Evolutionary conservation across 2,329 filamentous ascomycete genomes (phyloP), one percentile per base, ranked within the genome.

Genomic region (Knufia petricola): DNA sequence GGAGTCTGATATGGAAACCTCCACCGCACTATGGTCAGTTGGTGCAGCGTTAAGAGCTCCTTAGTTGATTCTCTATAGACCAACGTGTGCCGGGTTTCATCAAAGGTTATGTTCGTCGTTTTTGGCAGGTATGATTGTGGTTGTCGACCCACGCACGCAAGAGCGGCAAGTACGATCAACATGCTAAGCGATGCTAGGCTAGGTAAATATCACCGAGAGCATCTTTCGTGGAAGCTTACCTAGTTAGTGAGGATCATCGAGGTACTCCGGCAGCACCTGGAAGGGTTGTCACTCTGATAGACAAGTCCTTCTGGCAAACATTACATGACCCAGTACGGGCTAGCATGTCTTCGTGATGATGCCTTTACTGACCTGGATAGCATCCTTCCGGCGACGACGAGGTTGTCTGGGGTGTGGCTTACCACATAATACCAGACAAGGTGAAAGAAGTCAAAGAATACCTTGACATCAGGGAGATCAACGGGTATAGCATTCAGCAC

Each of bases 1-100:
- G 90, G 69, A 95, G 88, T 65, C 70, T 98, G 64, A 95, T 98
- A 60, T 98, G 89, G 89, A 98, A 96, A 66, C 90, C 92, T 49
- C 92, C 92, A 53, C 92, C 92, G 57, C 86, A 95, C 64, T 95
- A 85, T 64, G 90, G 90, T 95, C 82, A 31, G 42, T 21, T 24
- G 2, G 8, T 10, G 26, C 3, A 8, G 4, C 13, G 24, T 23
- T 6, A n/a, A 23, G 23, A 34, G 15, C 4, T 36, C 19, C 37
- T 32, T 46, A 40, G 26, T 32, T 55, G 37, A 52, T 42, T 37
- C 31, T 2, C 10, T 13, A 23, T 58, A 95, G 90, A 96, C 63
- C 77, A 80, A 59, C 78, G 88, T 50, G 73, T 96, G 23, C 86
- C 88, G 1, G 92, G 90, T 41, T 95, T 87, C 72, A 88, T 96